A percentile compares a stretch with the other conserved stretches of the same genome.
These are phyloP conservation scores for Tilletiaria anomala DNA, from an alignment of 1,284 basidiomycete species.

Conservation along the genomic window DNA sequence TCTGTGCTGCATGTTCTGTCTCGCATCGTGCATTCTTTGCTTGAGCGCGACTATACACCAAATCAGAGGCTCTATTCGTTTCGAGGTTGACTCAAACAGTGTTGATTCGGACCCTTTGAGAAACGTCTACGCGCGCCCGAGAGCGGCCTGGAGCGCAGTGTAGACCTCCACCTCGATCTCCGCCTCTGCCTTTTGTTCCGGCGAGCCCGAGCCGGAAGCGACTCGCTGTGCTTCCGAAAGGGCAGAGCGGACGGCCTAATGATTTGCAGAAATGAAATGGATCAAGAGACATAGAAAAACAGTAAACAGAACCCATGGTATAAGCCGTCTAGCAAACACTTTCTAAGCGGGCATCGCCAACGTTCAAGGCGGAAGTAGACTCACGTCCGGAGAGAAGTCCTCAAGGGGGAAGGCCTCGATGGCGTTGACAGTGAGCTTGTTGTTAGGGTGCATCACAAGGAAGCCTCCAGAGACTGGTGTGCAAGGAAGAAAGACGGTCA, in stretches of 20 bases:
- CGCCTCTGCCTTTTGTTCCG: slow-evolving; percentile 86
- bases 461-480: slow-evolving; percentile 92
- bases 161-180: slow-evolving; percentile 91
- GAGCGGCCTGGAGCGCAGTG: slow-evolving; percentile 78
- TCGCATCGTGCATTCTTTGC: too few relatives aligned
- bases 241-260: slow-evolving; percentile 72
- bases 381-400: slow-evolving; percentile 70
- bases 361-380: slow-evolving; percentile 14
- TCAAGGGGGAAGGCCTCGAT: slow-evolving; percentile 91
- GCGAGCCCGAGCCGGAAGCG: slow-evolving; percentile 64
- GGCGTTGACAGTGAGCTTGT: slow-evolving; percentile 88
- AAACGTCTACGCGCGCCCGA: too few relatives aligned
- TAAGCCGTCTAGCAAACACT: too few relatives aligned
- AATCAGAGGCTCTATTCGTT: too few relatives aligned
- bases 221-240: slow-evolving; percentile 79
- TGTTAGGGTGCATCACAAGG: slow-evolving; percentile 94
- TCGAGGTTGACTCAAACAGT: too few relatives aligned
- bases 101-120: too few relatives aligned
- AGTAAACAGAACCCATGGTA: background rate
- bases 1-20: too few relatives aligned
- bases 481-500: background rate
- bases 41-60: too few relatives aligned
- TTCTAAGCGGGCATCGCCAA: too few relatives aligned
- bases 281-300: background rate
- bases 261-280: slow-evolving; percentile 2